phyloP scores from a whole-genome alignment of 192 early-diverging fungal species.

The Gryganskiella cystojenkinii region DNA sequence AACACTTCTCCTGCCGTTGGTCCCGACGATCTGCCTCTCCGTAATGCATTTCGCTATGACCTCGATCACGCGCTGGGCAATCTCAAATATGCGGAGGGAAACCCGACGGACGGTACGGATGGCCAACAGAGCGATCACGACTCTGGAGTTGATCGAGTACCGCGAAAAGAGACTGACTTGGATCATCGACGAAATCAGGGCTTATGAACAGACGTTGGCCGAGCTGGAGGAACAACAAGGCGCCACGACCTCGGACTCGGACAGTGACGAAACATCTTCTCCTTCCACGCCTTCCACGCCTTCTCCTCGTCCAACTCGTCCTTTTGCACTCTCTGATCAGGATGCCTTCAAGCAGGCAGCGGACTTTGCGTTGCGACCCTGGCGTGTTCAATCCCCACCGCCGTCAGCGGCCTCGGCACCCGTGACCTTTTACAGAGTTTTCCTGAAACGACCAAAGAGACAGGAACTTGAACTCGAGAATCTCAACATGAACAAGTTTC shows the following conservation, averaged over 20 bases:
- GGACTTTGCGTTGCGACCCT: conserved; percentile 5
- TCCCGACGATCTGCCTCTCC: conserved; percentile 16
- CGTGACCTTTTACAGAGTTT: neutral
- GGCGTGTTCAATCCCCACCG: neutral
- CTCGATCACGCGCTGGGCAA: conserved; percentile 3
- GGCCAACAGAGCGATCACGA: conserved; percentile 1
- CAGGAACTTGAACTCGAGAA: neutral
- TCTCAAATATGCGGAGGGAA: conserved; percentile 10
- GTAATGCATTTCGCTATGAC: conserved; percentile 20
- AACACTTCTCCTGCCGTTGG: conserved; percentile 4
- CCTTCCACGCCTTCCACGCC: no score
- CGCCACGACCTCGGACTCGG: no score
- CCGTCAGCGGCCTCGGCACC: neutral
- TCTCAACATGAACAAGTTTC: conserved; percentile 18
- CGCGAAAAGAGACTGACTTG: conserved; percentile 26
- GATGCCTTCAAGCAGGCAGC: no score
- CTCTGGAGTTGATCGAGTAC: conserved; percentile 3
- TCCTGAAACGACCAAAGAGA: neutral
- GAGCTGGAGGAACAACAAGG: no score
- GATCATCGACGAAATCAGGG: conserved; percentile 12
- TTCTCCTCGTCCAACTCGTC: no score
- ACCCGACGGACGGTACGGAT: neutral
- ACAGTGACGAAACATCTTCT: no score
- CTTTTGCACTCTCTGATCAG: no score
- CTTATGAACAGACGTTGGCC: conserved; percentile 9